Evolutionary conservation across 139 green algal species (phyloP).

Genomic region (Yamagishiella unicocca): DNA sequence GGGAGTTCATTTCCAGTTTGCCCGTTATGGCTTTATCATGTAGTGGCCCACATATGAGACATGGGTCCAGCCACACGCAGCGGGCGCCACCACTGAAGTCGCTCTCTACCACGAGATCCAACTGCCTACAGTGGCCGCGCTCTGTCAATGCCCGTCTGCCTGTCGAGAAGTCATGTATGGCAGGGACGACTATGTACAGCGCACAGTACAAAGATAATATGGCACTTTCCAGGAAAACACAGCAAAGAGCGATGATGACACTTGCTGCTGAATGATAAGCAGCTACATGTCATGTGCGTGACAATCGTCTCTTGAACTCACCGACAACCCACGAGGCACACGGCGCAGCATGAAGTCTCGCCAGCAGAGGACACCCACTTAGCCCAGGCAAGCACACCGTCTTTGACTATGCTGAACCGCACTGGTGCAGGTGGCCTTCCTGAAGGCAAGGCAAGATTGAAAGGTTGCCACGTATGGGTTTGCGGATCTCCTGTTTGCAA

Average conservation of each 20-base stretch:
- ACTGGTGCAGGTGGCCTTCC: conserved; percentile 51
- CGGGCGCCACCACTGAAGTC: conserved; percentile 51
- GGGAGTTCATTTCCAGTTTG: not conserved
- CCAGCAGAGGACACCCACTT: conserved; percentile 17
- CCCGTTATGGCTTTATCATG: conserved; percentile 1
- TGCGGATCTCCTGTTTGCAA: too few relatives aligned
- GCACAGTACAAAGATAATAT: too few relatives aligned
- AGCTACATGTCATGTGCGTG: too few relatives aligned
- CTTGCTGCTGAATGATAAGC: too few relatives aligned
- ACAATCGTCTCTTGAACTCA: too few relatives aligned
- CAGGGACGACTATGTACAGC: too few relatives aligned
- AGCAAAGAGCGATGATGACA: too few relatives aligned
- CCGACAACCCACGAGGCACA: conserved; percentile 18
- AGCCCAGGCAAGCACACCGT: conserved; percentile 45
- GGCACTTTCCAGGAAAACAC: too few relatives aligned
- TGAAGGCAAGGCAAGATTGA: conserved; percentile 22
- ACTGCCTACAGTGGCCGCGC: conserved; percentile 8
- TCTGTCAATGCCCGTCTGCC: too few relatives aligned
- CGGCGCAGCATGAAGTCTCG: conserved; percentile 34
- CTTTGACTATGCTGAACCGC: conserved; percentile 49
- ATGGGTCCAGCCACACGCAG: conserved; percentile 59
- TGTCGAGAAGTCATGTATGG: too few relatives aligned
- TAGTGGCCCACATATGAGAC: conserved; percentile 45
- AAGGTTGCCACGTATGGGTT: too few relatives aligned
- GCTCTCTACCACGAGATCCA: conserved; percentile 59